Evolutionary conservation across 768 basidiomycete species (phyloP), one percentile per base, ranked within the genome.

Genomic region (Kondoa subrosea): DNA sequence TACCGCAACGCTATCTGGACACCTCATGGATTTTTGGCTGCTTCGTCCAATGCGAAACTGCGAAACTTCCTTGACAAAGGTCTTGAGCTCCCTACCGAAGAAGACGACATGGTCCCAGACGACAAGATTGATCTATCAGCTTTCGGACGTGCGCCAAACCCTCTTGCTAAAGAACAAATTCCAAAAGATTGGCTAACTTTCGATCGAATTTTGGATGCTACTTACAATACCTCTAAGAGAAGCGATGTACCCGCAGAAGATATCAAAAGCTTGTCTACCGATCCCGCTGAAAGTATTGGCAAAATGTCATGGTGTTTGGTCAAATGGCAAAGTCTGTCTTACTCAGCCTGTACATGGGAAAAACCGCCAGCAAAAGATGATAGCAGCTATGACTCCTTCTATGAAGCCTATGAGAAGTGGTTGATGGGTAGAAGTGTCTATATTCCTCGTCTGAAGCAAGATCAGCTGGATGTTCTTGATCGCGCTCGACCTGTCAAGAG

Each of bases 301-400:
- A 77, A 82, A 63, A 83, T 93, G 34, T 80, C 84, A 25, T 91
- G 88, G 86, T 84, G 82, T 15, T 91, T 91, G 75, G 80, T 90
- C 72, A 99, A 97, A 76, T 97, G 93, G 93, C 81, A 84, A 57
- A 91, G 91, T 70, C 80, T 96, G 30, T 85, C 87, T n/a, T 95
- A 97, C 70, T 87, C 93, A 26, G 87, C 91, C 80, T 85, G 92
- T 89, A 67, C 66, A 17, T 66, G 64, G 64, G 59, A 56, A 15
- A 15, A 71, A 25, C 50, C 57, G 1, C 72, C 72, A 4, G 67
- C 34, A 3, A 17, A 34, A 4, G 80, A 77, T 21, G 85, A 86
- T 62, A 73, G 78, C 0, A 81, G 81, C 4, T 87, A 87, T 77
- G 73, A 78, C 0, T 83, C 84, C 0, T 97, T 86, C 74, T 77